Evolutionary conservation across 139 green algal genomes (phyloP).

Genomic region (Dunaliella primolecta): DNA sequence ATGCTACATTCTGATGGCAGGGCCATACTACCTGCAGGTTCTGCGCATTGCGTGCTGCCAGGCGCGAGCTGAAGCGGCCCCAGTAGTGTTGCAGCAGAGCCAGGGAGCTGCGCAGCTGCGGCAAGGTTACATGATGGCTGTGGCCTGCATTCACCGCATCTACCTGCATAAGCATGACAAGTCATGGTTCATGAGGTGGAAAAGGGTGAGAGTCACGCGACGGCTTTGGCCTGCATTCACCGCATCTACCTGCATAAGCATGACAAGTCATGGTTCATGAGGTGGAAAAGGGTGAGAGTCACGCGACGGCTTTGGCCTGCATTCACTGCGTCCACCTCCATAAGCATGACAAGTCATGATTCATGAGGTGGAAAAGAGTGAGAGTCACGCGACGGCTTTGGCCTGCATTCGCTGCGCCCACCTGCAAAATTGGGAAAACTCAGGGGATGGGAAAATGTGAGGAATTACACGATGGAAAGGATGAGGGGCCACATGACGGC

Average conservation of each 20-base stretch:
- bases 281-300: constrained; percentile 12
- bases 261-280: too few species aligned
- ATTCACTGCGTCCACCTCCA: constrained; percentile 66
- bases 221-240: constrained; percentile 72
- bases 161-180: constrained; percentile 27
- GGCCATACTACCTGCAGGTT: constrained; percentile 30
- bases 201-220: too few species aligned
- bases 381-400: too few species aligned
- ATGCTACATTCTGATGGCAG: too few species aligned
- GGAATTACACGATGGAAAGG: too few species aligned
- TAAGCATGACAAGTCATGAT: too few species aligned
- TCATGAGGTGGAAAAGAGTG: too few species aligned
- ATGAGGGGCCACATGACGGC: too few species aligned
- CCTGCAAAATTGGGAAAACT: too few species aligned
- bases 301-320: constrained; percentile 63
- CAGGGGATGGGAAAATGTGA: too few species aligned
- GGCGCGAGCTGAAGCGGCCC: constrained; percentile 62
- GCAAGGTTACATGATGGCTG: constrained; percentile 47
- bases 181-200: too few species aligned
- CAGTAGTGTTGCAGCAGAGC: constrained; percentile 54
- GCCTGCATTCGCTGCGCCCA: too few species aligned
- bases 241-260: constrained; percentile 48
- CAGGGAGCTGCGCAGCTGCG: constrained; percentile 22
- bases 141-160: constrained; percentile 73
- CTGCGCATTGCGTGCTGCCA: constrained; percentile 64